A percentile compares a stretch with the other conserved stretches of the same genome.
Conservation (phyloP, 768 basidiomycete genomes). For the Pleurotus pulmonarius region DNA sequence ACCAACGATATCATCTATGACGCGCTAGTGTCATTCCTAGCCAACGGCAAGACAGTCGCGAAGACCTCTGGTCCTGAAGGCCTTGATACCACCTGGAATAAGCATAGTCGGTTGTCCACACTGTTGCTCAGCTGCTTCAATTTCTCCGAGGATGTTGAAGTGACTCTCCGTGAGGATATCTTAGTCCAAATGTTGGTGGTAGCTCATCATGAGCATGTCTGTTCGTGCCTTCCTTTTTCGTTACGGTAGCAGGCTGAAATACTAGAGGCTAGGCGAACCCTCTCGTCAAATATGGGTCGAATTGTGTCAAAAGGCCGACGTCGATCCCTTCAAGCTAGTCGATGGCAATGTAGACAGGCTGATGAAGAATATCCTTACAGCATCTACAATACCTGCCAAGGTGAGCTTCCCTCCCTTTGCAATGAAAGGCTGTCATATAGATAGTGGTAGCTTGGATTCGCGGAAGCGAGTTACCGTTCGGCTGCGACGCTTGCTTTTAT, state of each 20-base stretch:
- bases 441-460: conserved; percentile 37
- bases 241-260: background rate
- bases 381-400: conserved; percentile 42
- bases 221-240: conserved; percentile 34
- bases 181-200: conserved; percentile 59
- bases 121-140: conserved; percentile 50
- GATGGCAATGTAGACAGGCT: conserved; percentile 45
- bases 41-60: conserved; percentile 27
- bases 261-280: conserved; percentile 31
- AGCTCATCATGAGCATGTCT: conserved; percentile 66
- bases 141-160: conserved; percentile 40
- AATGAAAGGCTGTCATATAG: too few species aligned
- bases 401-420: conserved; percentile 24
- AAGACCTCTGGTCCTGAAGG: conserved; percentile 27
- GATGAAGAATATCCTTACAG: conserved; percentile 45
- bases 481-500: conserved; percentile 79
- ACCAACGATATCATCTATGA: conserved; percentile 55
- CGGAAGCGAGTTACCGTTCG: conserved; percentile 71
- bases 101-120: conserved; percentile 47
- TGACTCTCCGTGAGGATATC: conserved; percentile 35
- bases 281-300: conserved; percentile 79
- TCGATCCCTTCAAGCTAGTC: conserved; percentile 66
- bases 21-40: conserved; percentile 46
- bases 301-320: conserved; percentile 61
- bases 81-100: conserved; percentile 33